Conservation (phyloP, 1,139 yeast species). For the Suhomyces choctaworum region DNA sequence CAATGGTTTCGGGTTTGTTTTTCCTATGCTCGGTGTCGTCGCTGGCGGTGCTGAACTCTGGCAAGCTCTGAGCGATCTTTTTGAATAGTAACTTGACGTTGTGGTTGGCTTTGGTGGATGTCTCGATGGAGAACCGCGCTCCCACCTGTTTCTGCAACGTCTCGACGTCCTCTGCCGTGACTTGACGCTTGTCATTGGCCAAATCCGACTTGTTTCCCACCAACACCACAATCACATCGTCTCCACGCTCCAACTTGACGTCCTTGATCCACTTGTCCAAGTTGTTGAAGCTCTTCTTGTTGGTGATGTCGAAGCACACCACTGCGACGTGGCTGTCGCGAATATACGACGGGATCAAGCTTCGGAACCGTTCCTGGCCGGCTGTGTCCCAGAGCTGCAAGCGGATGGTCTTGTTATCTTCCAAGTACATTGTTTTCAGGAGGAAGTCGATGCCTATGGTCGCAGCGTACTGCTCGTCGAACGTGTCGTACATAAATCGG, state of each 20-base stretch:
- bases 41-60: slow-evolving; percentile 53
- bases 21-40: slow-evolving; percentile 28
- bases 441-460: slow-evolving; percentile 96
- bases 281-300: slow-evolving; percentile 75
- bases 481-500: slow-evolving; percentile 97
- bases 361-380: slow-evolving; percentile 62
- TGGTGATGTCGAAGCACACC: slow-evolving; percentile 90
- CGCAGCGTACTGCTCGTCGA: slow-evolving; percentile 93
- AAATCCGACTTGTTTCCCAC: slow-evolving; percentile 85
- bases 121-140: slow-evolving; percentile 82
- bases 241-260: slow-evolving; percentile 74
- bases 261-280: slow-evolving; percentile 54
- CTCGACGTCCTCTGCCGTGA: slow-evolving; percentile 74
- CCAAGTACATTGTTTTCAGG: slow-evolving; percentile 70
- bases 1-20: slow-evolving; percentile 45
- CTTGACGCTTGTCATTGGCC: slow-evolving; percentile 49
- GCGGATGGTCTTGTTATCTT: slow-evolving; percentile 55
- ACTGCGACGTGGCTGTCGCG: slow-evolving; percentile 98
- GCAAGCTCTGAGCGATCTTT: slow-evolving; percentile 86
- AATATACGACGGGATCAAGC: slow-evolving; percentile 77
- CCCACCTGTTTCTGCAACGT: slow-evolving; percentile 54
- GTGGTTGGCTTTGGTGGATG: slow-evolving; percentile 93
- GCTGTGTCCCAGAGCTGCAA: slow-evolving; percentile 60
- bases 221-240: slow-evolving; percentile 60
- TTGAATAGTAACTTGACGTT: slow-evolving; percentile 88